Base-by-base conservation (phyloP, 768 basidiomycete species). In the Lentinula raphanica region DNA sequence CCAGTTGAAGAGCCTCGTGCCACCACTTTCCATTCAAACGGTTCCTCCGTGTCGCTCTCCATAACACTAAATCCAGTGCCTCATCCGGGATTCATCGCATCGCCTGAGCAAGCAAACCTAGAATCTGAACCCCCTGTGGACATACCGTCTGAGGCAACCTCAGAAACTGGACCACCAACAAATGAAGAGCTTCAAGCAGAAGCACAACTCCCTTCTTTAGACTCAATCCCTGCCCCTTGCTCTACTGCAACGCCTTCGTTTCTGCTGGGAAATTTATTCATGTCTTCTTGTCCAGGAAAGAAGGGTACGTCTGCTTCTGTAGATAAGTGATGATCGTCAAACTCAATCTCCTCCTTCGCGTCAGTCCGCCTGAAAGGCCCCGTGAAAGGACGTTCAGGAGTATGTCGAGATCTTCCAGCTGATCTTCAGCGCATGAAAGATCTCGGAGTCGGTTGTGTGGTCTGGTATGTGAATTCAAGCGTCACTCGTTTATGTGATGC, bases 241-340 rank as follows among this genome's bases (percentile, higher is more conserved):
- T 53, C 60, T 57, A 56, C 32, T 4, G 17, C 36, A 3, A n/a
- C 60, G 32, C 64, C 67, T 25, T 59, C 63, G 11, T 71, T 73
- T 28, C 66, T 65, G 12, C 71, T 96, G 8, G 95, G 95, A n/a
- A 98, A 98, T 69, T 73, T 98, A 21, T 80, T 88, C 51, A 71
- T 98, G 31, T 93, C 90, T 5, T 94, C 91, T 5, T 98, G 96
- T 74, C 95, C 95, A 2, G 95, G 95, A 3, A 98, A 98, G 72
- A 94, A 97, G 79, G 87, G 88, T 87, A 29, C 9, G 70, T 27
- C 49, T 53, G n/a, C 19, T 45, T 21, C 25, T 32, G 48, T 39
- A 45, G 12, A 36, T 45, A n/a, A 62, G 45, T 17, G 36, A 40
- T 23, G n/a, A n/a, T n/a, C n/a, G n/a, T n/a, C n/a, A n/a, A 35